Percentiles rank a stretch among this genome's conserved stretches.
Evolutionary conservation across 2,329 filamentous ascomycete genomes (phyloP).

Genomic region (Phoma sp.): DNA sequence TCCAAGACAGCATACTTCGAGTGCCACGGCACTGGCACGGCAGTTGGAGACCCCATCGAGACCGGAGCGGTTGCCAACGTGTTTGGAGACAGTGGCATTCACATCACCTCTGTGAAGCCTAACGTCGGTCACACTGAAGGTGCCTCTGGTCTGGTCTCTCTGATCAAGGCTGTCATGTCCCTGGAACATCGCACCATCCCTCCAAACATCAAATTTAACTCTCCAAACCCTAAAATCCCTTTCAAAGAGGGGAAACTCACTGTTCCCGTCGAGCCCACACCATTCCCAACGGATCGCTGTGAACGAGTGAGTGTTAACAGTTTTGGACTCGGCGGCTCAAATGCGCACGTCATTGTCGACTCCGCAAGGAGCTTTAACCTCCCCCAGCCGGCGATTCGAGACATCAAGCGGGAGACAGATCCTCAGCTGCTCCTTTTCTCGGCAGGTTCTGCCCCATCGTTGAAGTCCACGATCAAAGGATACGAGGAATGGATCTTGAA

Average conservation of each 20-base stretch:
- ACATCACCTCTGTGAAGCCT: conserved; percentile 27
- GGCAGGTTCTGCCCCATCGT: no score
- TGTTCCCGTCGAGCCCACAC: no score
- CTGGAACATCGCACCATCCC: conserved; percentile 47
- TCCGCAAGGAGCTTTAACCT: no score
- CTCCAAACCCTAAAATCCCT: conserved; percentile 25
- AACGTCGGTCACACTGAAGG: conserved; percentile 52
- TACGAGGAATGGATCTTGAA: no score
- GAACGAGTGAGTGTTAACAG: no score
- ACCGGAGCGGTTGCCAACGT: conserved; percentile 18
- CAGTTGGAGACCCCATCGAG: conserved; percentile 53
- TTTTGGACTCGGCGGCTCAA: conserved; percentile 36
- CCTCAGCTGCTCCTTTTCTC: no score
- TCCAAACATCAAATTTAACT: conserved; percentile 28
- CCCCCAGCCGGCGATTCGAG: no score
- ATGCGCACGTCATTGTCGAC: conserved; percentile 36
- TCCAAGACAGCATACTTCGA: conserved; percentile 42
- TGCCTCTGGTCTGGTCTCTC: conserved; percentile 43
- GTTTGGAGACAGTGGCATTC: conserved; percentile 3
- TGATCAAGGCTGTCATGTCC: conserved; percentile 49
- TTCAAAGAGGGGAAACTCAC: no score
- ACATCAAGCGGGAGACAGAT: no score
- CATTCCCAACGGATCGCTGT: no score
- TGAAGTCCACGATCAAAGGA: no score
- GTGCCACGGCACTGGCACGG: conserved; percentile 57